These are phyloP conservation scores for Arthroderma sp. DNA, from an alignment of 2,329 filamentous ascomycete species.

Conservation along the genomic window DNA sequence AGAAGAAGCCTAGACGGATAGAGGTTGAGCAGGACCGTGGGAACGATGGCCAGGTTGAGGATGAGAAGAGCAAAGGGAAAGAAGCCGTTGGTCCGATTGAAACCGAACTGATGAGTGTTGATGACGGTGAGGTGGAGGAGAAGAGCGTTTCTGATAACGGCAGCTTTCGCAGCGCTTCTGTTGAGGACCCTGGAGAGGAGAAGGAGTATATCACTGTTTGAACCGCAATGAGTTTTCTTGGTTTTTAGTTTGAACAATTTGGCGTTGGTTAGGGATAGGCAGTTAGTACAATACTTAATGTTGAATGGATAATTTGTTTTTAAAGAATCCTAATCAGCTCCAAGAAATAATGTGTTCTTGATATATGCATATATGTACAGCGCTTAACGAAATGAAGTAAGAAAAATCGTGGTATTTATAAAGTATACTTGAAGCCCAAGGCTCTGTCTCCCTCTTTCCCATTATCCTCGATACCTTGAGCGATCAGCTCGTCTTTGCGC, in stretches of 20 bases:
- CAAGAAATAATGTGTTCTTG: too few relatives aligned
- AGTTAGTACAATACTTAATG: too few relatives aligned
- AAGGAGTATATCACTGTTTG: background rate
- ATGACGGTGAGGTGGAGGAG: background rate
- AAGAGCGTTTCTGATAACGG: background rate
- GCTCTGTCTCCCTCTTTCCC: constrained; percentile 16
- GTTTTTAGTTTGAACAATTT: too few relatives aligned
- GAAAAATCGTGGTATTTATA: constrained; percentile 6
- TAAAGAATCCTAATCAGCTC: too few relatives aligned
- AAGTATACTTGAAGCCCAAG: constrained; percentile 15
- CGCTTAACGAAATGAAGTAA: too few relatives aligned
- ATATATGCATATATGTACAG: too few relatives aligned
- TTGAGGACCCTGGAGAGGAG: too few relatives aligned
- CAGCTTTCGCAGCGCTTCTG: too few relatives aligned
- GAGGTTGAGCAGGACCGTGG: constrained; percentile 40
- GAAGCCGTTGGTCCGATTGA: background rate
- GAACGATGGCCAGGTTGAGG: constrained; percentile 15
- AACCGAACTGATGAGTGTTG: background rate
- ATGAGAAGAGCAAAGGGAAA: background rate
- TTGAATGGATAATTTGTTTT: too few relatives aligned
- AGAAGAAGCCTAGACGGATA: constrained; percentile 17
- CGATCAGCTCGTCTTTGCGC: constrained; percentile 17
- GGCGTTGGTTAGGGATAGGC: too few relatives aligned
- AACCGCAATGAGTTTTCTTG: too few relatives aligned
- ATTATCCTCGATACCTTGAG: constrained; percentile 17